Base-by-base conservation (phyloP, 768 basidiomycete species). In the Podaxis sp. region DNA sequence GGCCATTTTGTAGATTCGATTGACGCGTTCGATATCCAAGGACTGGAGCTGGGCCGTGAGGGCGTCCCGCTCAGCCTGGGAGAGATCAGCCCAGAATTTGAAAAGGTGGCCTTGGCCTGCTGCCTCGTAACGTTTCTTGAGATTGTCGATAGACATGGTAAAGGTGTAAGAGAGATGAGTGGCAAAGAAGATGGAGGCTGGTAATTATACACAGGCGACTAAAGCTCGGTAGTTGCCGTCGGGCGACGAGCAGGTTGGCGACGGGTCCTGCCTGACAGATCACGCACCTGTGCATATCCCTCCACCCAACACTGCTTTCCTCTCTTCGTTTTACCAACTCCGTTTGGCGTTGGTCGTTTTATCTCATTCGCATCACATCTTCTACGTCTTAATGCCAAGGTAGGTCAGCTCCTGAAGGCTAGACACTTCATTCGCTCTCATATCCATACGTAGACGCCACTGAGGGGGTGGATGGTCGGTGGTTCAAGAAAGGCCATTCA, bases 21-120 rank as follows among this genome's bases (percentile, higher is more conserved):
- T 98, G 62, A 98, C 94, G 64, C 95, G 91, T 61, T 89, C 83
- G 66, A 97, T 87, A 72, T 98, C 87, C 71, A 99, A 86, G 10
- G 80, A 73, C 50, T 84, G 79, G 65, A 98, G 87, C 74, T 98
- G 96, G 11, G 74, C 68, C 61, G 81, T 71, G 57, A 98, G 83
- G 7, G 82, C 70, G 6, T 74, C 69, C 67, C 86, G 91, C 67
- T 95, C 88, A 3, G 77, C 56, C 4, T 85, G 74, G 48, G 84
- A 74, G 61, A 98, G 87, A 38, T 79, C 77, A 59, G 86, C 77
- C 88, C 88, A 97, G 79, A 96, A 97, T 36, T 86, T 80, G 74
- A 98, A 83, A 69, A 98, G 84, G 71, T 98, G 97, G 63, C 74
- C 87, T 78, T 99, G 97, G 60, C 85, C 87, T 51, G 94, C 93